Conservation (phyloP, 805 yeast species). For the Candida multigemmis region DNA sequence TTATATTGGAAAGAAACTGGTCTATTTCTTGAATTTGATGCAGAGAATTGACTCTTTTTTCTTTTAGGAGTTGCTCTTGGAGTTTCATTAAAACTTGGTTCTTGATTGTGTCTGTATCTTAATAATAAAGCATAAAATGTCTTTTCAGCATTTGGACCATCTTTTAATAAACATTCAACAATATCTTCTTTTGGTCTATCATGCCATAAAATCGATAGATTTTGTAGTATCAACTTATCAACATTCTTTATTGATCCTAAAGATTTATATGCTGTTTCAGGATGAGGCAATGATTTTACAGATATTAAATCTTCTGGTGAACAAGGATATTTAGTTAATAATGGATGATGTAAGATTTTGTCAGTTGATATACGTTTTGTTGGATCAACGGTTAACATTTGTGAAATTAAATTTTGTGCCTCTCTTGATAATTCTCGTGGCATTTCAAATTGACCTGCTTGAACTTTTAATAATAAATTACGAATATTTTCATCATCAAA, state of each 20-base stretch:
- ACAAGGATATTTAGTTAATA: conserved; percentile 43
- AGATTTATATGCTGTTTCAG: conserved; percentile 43
- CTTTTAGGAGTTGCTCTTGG: conserved; percentile 14
- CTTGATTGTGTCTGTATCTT: conserved; percentile 35
- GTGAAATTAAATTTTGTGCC: conserved; percentile 57
- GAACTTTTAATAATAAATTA: conserved; percentile 62
- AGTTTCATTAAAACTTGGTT: conserved; percentile 14
- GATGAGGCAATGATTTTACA: conserved; percentile 44
- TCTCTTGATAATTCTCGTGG: conserved; percentile 54
- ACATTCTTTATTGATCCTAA: conserved; percentile 39
- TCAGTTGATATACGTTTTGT: conserved; percentile 59
- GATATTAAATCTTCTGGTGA: conserved; percentile 35
- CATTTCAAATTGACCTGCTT: conserved; percentile 67
- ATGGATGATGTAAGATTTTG: conserved; percentile 51
- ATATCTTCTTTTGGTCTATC: conserved; percentile 38
- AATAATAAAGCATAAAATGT: conserved; percentile 37
- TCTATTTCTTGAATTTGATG: conserved; percentile 21
- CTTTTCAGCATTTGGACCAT: conserved; percentile 35
- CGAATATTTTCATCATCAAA: conserved; percentile 78
- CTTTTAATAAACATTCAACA: conserved; percentile 22
- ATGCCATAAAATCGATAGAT: conserved; percentile 50
- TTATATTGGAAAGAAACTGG: conserved; percentile 36
- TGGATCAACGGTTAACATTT: conserved; percentile 67
- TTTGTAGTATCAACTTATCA: conserved; percentile 44
- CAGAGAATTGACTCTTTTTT: conserved; percentile 24